Evolutionary conservation across 2,329 filamentous ascomycete genomes (phyloP).

Genomic region (Pezicula rhizophila): DNA sequence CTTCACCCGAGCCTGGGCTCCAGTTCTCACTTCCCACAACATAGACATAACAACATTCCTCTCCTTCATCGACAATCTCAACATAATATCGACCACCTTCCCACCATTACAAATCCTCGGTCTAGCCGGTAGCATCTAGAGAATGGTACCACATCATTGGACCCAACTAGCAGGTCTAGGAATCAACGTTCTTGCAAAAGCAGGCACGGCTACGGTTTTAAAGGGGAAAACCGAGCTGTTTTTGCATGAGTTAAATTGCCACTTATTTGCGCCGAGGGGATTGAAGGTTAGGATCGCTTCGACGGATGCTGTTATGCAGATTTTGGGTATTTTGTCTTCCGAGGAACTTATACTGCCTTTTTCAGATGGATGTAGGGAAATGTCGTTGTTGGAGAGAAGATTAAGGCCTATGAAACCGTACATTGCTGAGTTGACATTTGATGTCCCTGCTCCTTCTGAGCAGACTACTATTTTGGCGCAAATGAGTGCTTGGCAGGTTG

Average conservation of each 20-base stretch:
- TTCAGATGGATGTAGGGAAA: constrained; percentile 14
- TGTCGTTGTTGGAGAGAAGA: constrained; percentile 1
- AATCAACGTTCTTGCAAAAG: constrained; percentile 16
- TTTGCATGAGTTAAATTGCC: constrained; percentile 25
- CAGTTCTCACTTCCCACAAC: constrained; percentile 16
- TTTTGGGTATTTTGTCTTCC: constrained; percentile 18
- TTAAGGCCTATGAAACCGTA: constrained; percentile 7
- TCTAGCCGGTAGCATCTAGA: constrained; percentile 17
- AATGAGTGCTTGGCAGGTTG: constrained; percentile 22
- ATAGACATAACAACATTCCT: constrained; percentile 24
- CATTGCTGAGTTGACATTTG: constrained; percentile 8
- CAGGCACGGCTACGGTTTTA: constrained; percentile 18
- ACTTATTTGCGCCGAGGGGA: constrained; percentile 27
- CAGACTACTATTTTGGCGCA: constrained; percentile 16
- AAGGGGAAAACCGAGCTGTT: constrained; percentile 24
- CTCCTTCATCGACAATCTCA: constrained; percentile 31
- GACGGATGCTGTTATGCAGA: constrained; percentile 19
- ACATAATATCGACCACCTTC: constrained; percentile 28
- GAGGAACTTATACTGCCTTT: constrained; percentile 16
- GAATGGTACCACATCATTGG: constrained; percentile 25
- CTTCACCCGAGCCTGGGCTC: constrained; percentile 24
- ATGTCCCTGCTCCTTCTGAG: constrained; percentile 6
- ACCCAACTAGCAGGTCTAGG: constrained; percentile 14
- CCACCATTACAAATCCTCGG: constrained; percentile 23
- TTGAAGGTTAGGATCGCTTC: constrained; percentile 24